Percentiles rank a stretch among this genome's conserved stretches.
phyloP scores from a whole-genome alignment of 2,329 filamentous ascomycete species.

The Pestalotiopsis sp. region DNA sequence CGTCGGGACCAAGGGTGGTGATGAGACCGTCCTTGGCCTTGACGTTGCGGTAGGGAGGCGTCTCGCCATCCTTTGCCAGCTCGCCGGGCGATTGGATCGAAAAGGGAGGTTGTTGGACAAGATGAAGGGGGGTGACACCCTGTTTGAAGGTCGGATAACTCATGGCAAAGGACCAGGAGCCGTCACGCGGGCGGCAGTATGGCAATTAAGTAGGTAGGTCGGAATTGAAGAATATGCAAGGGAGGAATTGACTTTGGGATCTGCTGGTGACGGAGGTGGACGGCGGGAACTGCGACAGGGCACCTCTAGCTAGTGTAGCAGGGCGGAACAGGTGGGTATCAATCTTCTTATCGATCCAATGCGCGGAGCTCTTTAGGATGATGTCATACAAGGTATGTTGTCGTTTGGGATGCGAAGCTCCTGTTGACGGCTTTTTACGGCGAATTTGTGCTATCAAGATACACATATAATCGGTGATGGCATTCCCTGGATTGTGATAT shows the following conservation, averaged over 20 bases:
- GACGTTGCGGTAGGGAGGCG: conserved; percentile 77
- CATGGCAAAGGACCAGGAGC: not conserved
- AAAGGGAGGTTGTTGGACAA: conserved; percentile 73
- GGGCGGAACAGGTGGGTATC: not conserved
- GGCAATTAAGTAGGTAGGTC: not conserved
- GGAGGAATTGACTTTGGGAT: not conserved
- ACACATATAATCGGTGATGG: too few relatives aligned
- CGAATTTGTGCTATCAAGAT: too few relatives aligned
- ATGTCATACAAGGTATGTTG: not conserved
- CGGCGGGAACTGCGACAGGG: not conserved
- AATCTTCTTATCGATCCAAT: not conserved
- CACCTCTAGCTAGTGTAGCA: not conserved
- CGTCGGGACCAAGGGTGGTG: conserved; percentile 66
- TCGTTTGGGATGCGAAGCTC: too few relatives aligned
- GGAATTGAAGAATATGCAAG: not conserved
- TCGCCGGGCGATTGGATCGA: conserved; percentile 72
- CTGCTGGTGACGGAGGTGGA: not conserved
- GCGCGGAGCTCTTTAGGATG: not conserved
- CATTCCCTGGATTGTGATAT: too few relatives aligned
- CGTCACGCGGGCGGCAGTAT: not conserved
- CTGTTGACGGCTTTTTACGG: too few relatives aligned
- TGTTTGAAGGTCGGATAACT: conserved; percentile 18
- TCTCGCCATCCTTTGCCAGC: conserved; percentile 76
- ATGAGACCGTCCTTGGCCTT: conserved; percentile 72
- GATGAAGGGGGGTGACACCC: conserved; percentile 55